A percentile compares a stretch with the other conserved stretches of the same genome.
Conservation (phyloP, 2,329 filamentous ascomycete species). For the Cladophialophora immunda region DNA sequence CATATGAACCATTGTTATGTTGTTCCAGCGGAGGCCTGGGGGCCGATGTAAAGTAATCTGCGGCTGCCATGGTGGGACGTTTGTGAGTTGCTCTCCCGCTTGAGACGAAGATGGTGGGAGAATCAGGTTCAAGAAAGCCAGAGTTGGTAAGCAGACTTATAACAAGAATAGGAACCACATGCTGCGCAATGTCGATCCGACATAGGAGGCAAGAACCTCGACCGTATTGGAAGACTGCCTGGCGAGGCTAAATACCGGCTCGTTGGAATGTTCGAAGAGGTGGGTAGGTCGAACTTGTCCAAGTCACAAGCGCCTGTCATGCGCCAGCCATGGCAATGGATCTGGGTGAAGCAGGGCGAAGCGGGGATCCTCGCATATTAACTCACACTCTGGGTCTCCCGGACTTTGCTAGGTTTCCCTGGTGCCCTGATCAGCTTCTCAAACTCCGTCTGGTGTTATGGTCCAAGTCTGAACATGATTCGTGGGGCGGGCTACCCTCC, state of each 20-base stretch:
- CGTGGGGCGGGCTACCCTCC: slow-evolving; percentile 1
- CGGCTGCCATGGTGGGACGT: slow-evolving; percentile 36
- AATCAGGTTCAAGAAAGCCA: slow-evolving; percentile 9
- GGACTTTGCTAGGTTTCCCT: background rate
- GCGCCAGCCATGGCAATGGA: slow-evolving; percentile 16
- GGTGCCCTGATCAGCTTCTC: background rate
- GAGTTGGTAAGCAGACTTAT: slow-evolving; percentile 18
- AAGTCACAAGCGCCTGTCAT: slow-evolving; percentile 37
- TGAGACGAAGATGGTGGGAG: background rate
- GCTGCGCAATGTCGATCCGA: slow-evolving; percentile 9
- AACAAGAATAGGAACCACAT: slow-evolving; percentile 23
- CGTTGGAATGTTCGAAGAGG: slow-evolving; percentile 17
- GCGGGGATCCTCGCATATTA: slow-evolving; percentile 1
- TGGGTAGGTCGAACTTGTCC: slow-evolving; percentile 10
- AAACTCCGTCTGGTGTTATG: slow-evolving; percentile 5
- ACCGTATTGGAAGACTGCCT: slow-evolving; percentile 26
- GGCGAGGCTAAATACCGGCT: slow-evolving; percentile 30
- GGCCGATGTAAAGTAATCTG: slow-evolving; percentile 37
- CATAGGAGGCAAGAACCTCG: background rate
- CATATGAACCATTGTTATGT: slow-evolving; percentile 25
- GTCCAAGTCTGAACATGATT: slow-evolving; percentile 16
- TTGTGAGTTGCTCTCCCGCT: background rate
- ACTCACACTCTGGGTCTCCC: background rate
- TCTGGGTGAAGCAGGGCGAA: slow-evolving; percentile 5
- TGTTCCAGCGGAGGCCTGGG: slow-evolving; percentile 30